These are phyloP conservation scores for Entomortierella beljakovae DNA, from an alignment of 192 early-diverging fungal species.

Conservation along the genomic window DNA sequence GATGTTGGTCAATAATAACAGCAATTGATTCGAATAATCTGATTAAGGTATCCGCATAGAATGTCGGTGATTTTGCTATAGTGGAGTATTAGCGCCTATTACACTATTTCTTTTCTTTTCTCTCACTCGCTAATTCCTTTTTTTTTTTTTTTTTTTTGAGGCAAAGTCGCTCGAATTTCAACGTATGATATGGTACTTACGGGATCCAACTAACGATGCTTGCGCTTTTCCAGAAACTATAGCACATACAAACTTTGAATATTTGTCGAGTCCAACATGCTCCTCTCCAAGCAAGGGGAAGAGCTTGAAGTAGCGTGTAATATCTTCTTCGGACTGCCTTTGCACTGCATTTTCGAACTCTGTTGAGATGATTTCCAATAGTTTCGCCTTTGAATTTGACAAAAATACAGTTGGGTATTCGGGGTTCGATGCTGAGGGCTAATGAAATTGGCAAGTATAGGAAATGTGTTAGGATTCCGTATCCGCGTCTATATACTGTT, in stretches of 20 bases:
- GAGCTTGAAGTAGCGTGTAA: constrained; percentile 89
- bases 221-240: constrained; percentile 82
- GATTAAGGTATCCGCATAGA: constrained; percentile 85
- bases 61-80: constrained; percentile 60
- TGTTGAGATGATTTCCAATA: constrained; percentile 78
- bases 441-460: neutral
- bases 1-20: constrained; percentile 87
- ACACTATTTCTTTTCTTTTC: neutral
- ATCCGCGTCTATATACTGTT: neutral
- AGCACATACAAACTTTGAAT: constrained; percentile 85
- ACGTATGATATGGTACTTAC: constrained; percentile 31
- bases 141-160: too few relatives aligned
- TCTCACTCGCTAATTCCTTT: too few relatives aligned
- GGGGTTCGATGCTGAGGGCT: constrained; percentile 65
- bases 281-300: constrained; percentile 90
- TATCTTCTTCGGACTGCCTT: constrained; percentile 74
- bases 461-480: neutral
- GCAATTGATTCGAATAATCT: constrained; percentile 92
- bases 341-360: constrained; percentile 87
- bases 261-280: constrained; percentile 89
- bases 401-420: constrained; percentile 67
- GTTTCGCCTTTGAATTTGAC: constrained; percentile 66
- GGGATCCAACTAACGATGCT: constrained; percentile 65
- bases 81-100: too few relatives aligned
- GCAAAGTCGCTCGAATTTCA: too few relatives aligned